These are phyloP conservation scores for Malus domestica DNA, from an alignment of 306 rosid genomes.

Conservation along the genomic window ASM211411v1 NC_041795.1:35030001-35030500, in stretches of 20 bases:
- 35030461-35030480: conserved; percentile 65
- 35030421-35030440: conserved; percentile 59
- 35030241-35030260: conserved; percentile 47
- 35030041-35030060: neutral
- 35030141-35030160: conserved; percentile 1
- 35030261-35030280: conserved; percentile 60
- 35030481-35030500: conserved; percentile 49
- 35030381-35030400: conserved; percentile 86
- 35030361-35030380: conserved; percentile 81
- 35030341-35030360: conserved; percentile 61
- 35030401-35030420: conserved; percentile 78
- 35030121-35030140: neutral
- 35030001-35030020: neutral
- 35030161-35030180: neutral
- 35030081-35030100: neutral
- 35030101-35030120: neutral
- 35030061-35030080: neutral
- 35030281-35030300: conserved; percentile 45
- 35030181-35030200: conserved; percentile 16
- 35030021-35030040: neutral
- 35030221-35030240: conserved; percentile 59
- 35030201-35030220: conserved; percentile 26
- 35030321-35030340: conserved; percentile 42
- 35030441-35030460: conserved; percentile 72
- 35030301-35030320: conserved; percentile 65